Conservation (phyloP, 495 filamentous ascomycete species). For the Tuber microsphaerosporum region DNA sequence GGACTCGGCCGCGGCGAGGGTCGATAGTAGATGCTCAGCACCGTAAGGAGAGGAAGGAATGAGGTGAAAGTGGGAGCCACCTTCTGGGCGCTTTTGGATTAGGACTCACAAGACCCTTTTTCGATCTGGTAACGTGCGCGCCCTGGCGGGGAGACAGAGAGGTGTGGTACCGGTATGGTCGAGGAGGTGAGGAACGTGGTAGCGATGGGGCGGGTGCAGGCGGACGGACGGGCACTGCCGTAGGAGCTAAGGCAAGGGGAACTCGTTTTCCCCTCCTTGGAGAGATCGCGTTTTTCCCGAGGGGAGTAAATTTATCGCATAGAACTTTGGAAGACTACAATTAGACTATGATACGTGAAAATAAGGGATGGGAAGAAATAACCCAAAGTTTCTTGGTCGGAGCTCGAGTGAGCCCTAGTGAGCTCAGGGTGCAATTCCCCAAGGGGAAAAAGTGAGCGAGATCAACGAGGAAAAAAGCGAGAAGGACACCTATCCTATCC, state of each 20-base stretch:
- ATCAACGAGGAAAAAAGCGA: not conserved
- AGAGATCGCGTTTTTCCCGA: not conserved
- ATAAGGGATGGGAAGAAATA: not conserved
- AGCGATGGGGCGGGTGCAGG: not conserved
- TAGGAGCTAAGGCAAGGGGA: not conserved
- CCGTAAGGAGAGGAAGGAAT: not conserved
- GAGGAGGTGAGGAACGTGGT: not conserved
- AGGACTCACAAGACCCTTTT: not conserved
- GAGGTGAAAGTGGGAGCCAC: not conserved
- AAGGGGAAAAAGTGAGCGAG: not conserved
- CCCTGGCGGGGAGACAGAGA: not conserved
- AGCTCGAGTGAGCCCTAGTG: not conserved
- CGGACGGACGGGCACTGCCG: not conserved
- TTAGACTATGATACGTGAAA: not conserved
- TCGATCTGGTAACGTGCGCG: not conserved
- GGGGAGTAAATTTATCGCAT: not conserved
- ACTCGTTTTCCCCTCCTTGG: not conserved
- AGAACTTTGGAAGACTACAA: not conserved
- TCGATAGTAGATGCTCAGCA: too few relatives aligned
- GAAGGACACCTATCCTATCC: slow-evolving; percentile 1
- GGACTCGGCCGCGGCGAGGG: too few relatives aligned
- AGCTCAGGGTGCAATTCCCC: not conserved
- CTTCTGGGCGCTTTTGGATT: not conserved
- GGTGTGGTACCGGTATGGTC: too few relatives aligned
- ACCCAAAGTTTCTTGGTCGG: not conserved